Base-by-base conservation (phyloP, 1,139 yeast genomes). In the Kodamaea derodonti region DNA sequence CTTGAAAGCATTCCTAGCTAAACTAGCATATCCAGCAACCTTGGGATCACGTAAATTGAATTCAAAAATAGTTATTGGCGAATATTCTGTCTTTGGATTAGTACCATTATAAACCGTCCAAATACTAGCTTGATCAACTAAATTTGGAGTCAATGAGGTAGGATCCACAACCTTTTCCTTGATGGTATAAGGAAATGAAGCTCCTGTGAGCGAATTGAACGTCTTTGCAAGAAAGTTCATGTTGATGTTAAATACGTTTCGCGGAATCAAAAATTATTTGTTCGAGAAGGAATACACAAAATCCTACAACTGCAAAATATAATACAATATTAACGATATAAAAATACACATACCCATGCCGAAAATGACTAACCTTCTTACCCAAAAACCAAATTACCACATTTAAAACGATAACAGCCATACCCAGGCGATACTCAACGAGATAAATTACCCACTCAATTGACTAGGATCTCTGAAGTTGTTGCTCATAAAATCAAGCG, bases 221-320 rank as follows among this genome's bases (percentile, higher is more conserved):
- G 85, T 73, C 42, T 72, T 76, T 3, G 82, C 60, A 10, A 80
- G 58, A 48, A 80, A 80, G 56, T 80, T 78, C 86, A 80, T 80
- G 27, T 25, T 25, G 27, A 14, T 25, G 12, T 25, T 10, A n/a
- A n/a, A n/a, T n/a, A n/a, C n/a, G n/a, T 22, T 22, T 22, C 12
- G n/a, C 4, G n/a, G n/a, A n/a, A n/a, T 22, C 12, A n/a, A n/a
- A n/a, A n/a, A 4, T 13, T 3, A n/a, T 22, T 22, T 22, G 24
- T 22, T 22, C 12, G n/a, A n/a, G n/a, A 22, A n/a, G 3, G 12
- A 22, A n/a, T 22, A 22, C 24, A n/a, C n/a, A n/a, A n/a, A n/a
- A n/a, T n/a, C n/a, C n/a, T n/a, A n/a, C n/a, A n/a, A n/a, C n/a
- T n/a, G 24, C 24, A 13, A n/a, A 10, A 22, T 25, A 27, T 31